Evolutionary conservation across 2,329 filamentous ascomycete species (phyloP).

Genomic region (Penicillium hesseltinei): DNA sequence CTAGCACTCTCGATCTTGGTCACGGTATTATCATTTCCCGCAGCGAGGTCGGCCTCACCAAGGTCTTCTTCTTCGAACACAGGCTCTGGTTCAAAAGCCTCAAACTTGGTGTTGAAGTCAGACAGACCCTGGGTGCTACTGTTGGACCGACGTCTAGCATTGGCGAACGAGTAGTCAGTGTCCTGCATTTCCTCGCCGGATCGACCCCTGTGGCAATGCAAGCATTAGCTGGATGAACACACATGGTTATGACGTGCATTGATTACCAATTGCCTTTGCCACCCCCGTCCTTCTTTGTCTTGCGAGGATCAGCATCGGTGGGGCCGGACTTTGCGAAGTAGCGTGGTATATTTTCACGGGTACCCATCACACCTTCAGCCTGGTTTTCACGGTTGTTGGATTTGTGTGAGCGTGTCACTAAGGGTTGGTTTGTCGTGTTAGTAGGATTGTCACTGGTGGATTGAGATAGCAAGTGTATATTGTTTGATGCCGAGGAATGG

Average conservation of each 20-base stretch:
- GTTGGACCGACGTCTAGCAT: conserved; percentile 89
- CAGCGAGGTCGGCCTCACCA: conserved; percentile 57
- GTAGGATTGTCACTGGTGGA: not conserved
- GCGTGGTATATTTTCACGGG: conserved; percentile 75
- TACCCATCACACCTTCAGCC: conserved; percentile 67
- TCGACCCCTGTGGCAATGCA: conserved; percentile 63
- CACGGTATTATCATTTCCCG: conserved; percentile 13
- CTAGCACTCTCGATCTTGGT: conserved; percentile 46
- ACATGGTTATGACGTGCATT: not conserved
- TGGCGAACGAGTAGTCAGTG: conserved; percentile 76
- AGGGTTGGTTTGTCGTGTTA: not conserved
- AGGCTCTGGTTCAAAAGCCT: conserved; percentile 81
- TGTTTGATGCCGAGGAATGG: not conserved
- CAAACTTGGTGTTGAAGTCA: conserved; percentile 96
- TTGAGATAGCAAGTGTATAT: not conserved
- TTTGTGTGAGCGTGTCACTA: conserved; percentile 98
- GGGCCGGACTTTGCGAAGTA: conserved; percentile 90
- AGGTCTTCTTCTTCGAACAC: conserved; percentile 87
- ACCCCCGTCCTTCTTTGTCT: conserved; percentile 93
- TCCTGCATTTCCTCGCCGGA: conserved; percentile 82
- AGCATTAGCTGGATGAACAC: conserved; percentile 2
- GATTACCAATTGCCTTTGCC: conserved; percentile 92
- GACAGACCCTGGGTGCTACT: conserved; percentile 72
- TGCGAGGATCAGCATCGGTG: conserved; percentile 78
- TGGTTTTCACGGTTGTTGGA: conserved; percentile 89